A percentile compares a stretch with the other conserved stretches of the same genome.
These are phyloP conservation scores for Medicago ruthenica DNA, from an alignment of 306 rosid species.

Conservation along the genomic window DNA sequence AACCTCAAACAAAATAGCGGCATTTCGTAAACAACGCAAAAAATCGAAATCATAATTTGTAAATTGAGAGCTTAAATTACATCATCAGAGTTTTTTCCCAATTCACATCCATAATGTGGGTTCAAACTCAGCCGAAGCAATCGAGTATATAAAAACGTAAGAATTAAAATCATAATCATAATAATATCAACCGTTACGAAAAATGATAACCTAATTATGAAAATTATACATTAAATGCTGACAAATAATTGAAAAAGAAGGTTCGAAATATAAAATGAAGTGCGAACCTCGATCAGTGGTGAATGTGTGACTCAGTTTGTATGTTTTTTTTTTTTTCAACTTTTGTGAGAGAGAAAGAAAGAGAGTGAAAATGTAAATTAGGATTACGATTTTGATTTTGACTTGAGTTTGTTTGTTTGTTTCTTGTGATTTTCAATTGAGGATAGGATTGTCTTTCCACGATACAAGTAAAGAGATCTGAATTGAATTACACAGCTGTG, in stretches of 20 bases:
- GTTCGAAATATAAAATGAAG: conserved; percentile 24
- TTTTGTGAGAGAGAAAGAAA: too few relatives aligned
- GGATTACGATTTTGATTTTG: too few relatives aligned
- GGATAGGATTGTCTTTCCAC: too few relatives aligned
- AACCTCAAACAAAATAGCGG: conserved; percentile 22
- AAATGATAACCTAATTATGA: conserved; percentile 48
- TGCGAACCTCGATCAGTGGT: conserved; percentile 61
- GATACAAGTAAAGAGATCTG: too few relatives aligned
- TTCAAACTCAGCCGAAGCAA: neutral
- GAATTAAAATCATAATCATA: neutral
- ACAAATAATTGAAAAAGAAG: neutral
- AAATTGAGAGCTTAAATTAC: conserved; percentile 16
- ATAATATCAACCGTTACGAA: neutral
- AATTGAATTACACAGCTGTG: too few relatives aligned
- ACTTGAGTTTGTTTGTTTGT: too few relatives aligned
- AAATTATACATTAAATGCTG: neutral
- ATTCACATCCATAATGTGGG: neutral
- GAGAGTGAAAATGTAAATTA: too few relatives aligned
- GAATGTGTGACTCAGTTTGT: conserved; percentile 13
- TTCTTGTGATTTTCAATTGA: too few relatives aligned
- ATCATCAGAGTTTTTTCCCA: conserved; percentile 13
- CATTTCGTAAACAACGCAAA: conserved; percentile 5
- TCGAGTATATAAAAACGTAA: neutral
- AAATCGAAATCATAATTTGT: neutral
- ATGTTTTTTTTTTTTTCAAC: too few relatives aligned